Evolutionary conservation across 225 moss, liverwort and hornwort species (phyloP), one percentile per base, ranked within the genome.

Genomic region (Anthoceros angustus): DNA sequence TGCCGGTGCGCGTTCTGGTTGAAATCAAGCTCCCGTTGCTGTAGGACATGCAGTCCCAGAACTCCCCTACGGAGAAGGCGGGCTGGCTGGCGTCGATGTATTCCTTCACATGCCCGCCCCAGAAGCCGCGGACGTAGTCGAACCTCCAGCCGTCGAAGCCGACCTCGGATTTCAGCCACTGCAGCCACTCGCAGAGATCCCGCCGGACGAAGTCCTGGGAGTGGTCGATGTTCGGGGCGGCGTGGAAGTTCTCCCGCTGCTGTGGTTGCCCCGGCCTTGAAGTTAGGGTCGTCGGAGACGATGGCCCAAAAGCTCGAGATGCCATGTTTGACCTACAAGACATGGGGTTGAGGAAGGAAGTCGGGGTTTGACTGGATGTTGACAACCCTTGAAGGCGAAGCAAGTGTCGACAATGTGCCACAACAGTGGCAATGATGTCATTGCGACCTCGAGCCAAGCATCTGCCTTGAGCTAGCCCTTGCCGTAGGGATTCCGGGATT

Each of bases 1-100:
- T 98, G 91, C 3, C 95, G 73, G 71, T 98, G 95, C 5, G 43
- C 25, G 21, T 98, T 86, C 70, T 98, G 95, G 60, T 91, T 84
- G 68, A 88, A 86, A 0, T 89, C 88, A 64, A 91, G n/a, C 10
- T 18, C 0, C 84, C 88, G 6, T 70, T 66, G 0, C 64, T 74
- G 63, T 98, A 98, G 15, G 68, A 76, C 91, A 98, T 78, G 69
- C 62, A 86, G 7, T 80, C n/a, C 94, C 94, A 95, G 23, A 67
- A 69, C 68, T 89, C 88, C 3, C 88, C 88, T 2, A 89, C 88
- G 0, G 86, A 83, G 66, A 67, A 43, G 3, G 5, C 55, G 10
- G 55, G 55, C n/a, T 23, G 18, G 8, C n/a, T 55, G 8, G n/a
- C n/a, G 18, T 55, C 55, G n/a, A 55, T 55, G 55, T 55, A 55